Evolutionary conservation across 169 alveolate genomes (phyloP).

Genomic region (Eimeria falciformis): DNA sequence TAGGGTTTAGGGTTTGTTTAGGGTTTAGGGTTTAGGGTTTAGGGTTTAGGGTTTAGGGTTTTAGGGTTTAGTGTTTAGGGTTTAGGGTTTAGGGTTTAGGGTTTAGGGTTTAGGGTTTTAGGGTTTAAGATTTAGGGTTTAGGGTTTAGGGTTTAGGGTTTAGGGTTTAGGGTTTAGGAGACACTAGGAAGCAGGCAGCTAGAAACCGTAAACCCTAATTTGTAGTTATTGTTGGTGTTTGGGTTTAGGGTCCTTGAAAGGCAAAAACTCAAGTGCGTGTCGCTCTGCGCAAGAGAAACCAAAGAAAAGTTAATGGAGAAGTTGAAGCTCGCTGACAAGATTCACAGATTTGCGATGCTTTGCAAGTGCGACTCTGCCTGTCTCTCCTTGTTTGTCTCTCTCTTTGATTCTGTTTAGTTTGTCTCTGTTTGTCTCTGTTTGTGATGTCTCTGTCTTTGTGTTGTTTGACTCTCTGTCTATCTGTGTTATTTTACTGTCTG

Average conservation of each 20-base stretch:
- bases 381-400: background rate
- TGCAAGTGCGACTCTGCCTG: constrained; percentile 36
- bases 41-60: constrained; percentile 39
- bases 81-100: constrained; percentile 15
- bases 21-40: background rate
- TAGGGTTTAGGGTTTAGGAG: constrained; percentile 44
- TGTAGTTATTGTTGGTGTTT: background rate
- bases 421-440: too few species aligned
- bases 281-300: constrained; percentile 30
- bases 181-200: too few species aligned
- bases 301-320: constrained; percentile 12
- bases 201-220: background rate
- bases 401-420: background rate
- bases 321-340: constrained; percentile 46
- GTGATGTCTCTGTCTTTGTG: too few species aligned
- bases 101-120: background rate
- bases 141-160: constrained; percentile 42
- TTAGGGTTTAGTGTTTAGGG: background rate
- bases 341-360: constrained; percentile 40
- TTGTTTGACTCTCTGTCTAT: too few species aligned
- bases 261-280: constrained; percentile 19
- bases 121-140: background rate
- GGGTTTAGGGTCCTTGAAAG: constrained; percentile 6
- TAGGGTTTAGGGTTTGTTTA: constrained; percentile 30
- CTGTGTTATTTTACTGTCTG: too few species aligned